These are phyloP conservation scores for Annona cherimola DNA, from an alignment of 164 flowering plant genomes.

Conservation along the genomic window DNA sequence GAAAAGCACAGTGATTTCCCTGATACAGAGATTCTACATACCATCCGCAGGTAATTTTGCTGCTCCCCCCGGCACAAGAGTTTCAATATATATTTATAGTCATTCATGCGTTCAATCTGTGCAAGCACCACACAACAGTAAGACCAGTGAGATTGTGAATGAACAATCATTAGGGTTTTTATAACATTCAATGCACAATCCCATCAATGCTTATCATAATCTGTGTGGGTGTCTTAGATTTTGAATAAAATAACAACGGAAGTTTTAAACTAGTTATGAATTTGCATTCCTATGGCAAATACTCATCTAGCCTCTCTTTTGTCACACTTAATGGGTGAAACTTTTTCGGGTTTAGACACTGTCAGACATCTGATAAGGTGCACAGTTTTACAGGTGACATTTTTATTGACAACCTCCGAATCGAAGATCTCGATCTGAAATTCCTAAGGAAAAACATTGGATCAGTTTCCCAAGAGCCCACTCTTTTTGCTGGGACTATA, in stretches of 20 bases:
- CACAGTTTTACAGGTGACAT: constrained; percentile 39
- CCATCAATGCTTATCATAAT: neutral
- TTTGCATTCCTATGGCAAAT: neutral
- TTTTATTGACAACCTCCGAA: constrained; percentile 49
- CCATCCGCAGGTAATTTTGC: constrained; percentile 39
- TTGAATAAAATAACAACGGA: neutral
- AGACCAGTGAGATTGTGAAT: neutral
- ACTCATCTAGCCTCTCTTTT: neutral
- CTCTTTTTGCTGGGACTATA: constrained; percentile 57
- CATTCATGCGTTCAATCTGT: neutral
- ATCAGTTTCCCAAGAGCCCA: constrained; percentile 67
- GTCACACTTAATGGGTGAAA: neutral
- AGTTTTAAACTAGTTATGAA: neutral
- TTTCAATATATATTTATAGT: too few relatives aligned
- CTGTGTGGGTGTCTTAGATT: neutral
- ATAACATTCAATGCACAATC: neutral
- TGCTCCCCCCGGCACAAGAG: neutral
- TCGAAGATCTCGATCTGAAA: constrained; percentile 54
- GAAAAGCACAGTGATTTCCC: constrained; percentile 63
- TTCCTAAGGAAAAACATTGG: constrained; percentile 51
- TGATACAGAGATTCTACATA: constrained; percentile 57
- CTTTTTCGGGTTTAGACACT: neutral
- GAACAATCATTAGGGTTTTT: neutral
- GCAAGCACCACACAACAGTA: too few relatives aligned
- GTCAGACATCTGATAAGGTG: neutral